These are phyloP conservation scores for Pichia sp. DNA, from an alignment of 1,139 yeast genomes.

Conservation along the genomic window DNA sequence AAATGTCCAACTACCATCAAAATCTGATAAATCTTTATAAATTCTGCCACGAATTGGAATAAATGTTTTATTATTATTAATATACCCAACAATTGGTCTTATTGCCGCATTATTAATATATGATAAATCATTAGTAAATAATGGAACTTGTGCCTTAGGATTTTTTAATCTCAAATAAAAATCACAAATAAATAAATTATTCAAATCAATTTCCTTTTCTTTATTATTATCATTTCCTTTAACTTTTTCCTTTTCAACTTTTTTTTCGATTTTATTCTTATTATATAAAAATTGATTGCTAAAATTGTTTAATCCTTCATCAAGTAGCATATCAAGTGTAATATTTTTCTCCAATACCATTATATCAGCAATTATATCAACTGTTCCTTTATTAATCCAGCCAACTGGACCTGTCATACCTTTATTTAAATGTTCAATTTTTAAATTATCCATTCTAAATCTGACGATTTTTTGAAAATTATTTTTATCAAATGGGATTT, in stretches of 20 bases:
- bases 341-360: conserved; percentile 64
- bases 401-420: conserved; percentile 95
- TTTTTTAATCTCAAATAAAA: conserved; percentile 72
- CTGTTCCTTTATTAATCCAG: conserved; percentile 89
- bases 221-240: conserved; percentile 11
- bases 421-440: conserved; percentile 80
- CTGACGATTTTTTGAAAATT: conserved; percentile 68
- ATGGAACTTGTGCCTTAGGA: conserved; percentile 83
- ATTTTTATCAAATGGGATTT: conserved; percentile 13
- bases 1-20: conserved; percentile 94
- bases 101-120: conserved; percentile 87
- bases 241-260: conserved; percentile 9
- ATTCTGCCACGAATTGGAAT: conserved; percentile 84
- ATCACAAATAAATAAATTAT: conserved; percentile 56
- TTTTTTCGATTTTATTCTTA: conserved; percentile 29
- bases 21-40: conserved; percentile 73
- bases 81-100: conserved; percentile 92
- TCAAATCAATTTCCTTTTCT: conserved; percentile 23
- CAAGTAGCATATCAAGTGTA: conserved; percentile 8
- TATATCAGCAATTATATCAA: conserved; percentile 88
- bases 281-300: conserved; percentile 10
- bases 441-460: conserved; percentile 75
- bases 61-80: conserved; percentile 81
- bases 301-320: conserved; percentile 11
- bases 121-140: conserved; percentile 75